Evolutionary conservation across 345 rosid genomes (phyloP).

Genomic region (Balakata baccata): DNA sequence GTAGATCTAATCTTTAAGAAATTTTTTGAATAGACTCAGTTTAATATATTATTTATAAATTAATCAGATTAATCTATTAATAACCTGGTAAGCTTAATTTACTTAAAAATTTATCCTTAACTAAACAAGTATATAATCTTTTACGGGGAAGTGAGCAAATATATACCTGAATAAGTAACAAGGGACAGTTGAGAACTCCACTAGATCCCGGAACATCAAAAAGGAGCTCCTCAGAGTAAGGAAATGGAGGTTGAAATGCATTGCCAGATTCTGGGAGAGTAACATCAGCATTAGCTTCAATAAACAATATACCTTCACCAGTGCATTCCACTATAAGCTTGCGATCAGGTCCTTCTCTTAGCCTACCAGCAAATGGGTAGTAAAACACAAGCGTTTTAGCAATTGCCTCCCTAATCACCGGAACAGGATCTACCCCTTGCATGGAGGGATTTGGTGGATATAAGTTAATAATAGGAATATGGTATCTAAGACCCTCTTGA

Average conservation of each 20-base stretch:
- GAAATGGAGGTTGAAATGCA: conserved; percentile 11
- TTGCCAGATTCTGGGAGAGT: neutral
- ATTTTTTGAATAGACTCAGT: too few species aligned
- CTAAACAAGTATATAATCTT: too few species aligned
- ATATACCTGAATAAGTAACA: conserved; percentile 15
- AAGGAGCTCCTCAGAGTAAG: conserved; percentile 5
- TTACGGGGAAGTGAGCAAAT: neutral
- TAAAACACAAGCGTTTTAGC: conserved; percentile 7
- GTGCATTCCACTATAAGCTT: conserved; percentile 10
- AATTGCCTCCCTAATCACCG: conserved; percentile 6
- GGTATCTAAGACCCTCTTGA: neutral
- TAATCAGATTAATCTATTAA: too few species aligned
- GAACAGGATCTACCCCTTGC: neutral
- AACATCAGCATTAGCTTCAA: conserved; percentile 16
- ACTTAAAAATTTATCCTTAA: too few species aligned
- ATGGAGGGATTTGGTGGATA: neutral
- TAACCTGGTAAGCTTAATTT: too few species aligned
- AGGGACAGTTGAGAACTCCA: neutral
- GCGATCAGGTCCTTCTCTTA: neutral
- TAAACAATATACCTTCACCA: conserved; percentile 4
- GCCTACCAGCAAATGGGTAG: conserved; percentile 17
- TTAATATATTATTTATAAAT: too few species aligned
- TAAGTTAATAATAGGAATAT: neutral
- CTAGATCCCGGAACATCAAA: neutral
- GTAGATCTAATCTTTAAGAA: too few species aligned